Evolutionary conservation across 1,284 basidiomycete genomes (phyloP).

Genomic region (Rhodotorula sp.): DNA sequence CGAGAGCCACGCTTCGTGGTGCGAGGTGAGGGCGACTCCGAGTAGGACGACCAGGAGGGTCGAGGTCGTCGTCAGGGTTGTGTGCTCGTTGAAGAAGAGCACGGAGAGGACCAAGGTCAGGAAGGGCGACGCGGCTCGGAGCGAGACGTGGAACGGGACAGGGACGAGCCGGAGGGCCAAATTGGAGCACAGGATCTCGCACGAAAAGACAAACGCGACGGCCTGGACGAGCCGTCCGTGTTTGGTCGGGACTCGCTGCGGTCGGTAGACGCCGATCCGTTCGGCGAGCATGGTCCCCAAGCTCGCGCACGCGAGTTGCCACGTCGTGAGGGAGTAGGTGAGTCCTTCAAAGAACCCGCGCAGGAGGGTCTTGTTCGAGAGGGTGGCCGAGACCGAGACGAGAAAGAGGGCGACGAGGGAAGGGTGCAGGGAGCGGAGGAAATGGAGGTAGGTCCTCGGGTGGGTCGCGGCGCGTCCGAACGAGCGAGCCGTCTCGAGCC

Average conservation of each 20-base stretch:
- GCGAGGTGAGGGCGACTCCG: constrained; percentile 36
- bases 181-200: constrained; percentile 33
- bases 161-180: constrained; percentile 30
- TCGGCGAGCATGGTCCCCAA: constrained; percentile 27
- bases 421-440: constrained; percentile 25
- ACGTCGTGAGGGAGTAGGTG: constrained; percentile 31
- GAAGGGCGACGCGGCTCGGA: constrained; percentile 37
- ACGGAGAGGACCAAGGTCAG: constrained; percentile 35
- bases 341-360: constrained; percentile 33
- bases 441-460: constrained; percentile 16
- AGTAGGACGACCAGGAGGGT: constrained; percentile 33
- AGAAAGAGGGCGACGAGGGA: constrained; percentile 29
- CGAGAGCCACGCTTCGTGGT: constrained; percentile 24
- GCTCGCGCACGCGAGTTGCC: constrained; percentile 28
- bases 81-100: constrained; percentile 23
- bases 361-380: constrained; percentile 35
- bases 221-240: constrained; percentile 17
- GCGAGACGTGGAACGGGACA: constrained; percentile 39
- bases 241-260: constrained; percentile 19
- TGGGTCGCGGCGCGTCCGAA: constrained; percentile 11
- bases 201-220: constrained; percentile 30
- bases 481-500: constrained; percentile 6
- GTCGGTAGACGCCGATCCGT: constrained; percentile 23
- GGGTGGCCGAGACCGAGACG: constrained; percentile 28
- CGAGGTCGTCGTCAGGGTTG: constrained; percentile 24